phyloP scores from a whole-genome alignment of 129 eudicot species.

The Pulicaria dysenterica region DNA sequence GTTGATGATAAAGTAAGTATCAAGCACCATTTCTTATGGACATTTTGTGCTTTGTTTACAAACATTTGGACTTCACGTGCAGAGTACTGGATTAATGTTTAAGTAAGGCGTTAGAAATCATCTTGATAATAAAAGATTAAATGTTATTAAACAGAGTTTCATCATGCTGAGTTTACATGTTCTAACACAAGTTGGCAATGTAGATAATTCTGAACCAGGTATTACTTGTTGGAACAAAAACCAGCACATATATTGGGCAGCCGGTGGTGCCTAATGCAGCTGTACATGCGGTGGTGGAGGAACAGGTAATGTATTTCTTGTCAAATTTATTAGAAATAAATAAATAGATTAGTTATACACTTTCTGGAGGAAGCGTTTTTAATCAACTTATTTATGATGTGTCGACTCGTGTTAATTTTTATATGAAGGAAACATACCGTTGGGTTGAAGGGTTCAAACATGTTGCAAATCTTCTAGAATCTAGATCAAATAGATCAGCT shows the following conservation, averaged over 20 bases:
- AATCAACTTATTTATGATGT: not conserved
- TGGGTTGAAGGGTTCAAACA: not conserved
- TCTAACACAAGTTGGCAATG: conserved; percentile 15
- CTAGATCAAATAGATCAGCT: not conserved
- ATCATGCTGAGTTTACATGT: not conserved
- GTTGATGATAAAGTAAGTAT: conserved; percentile 77
- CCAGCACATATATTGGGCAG: conserved; percentile 69
- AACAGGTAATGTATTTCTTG: conserved; percentile 57
- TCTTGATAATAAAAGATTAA: too few species aligned
- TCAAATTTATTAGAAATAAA: not conserved
- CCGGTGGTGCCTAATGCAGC: conserved; percentile 91
- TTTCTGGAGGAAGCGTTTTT: not conserved
- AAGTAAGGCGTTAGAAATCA: too few species aligned
- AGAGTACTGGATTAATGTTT: not conserved
- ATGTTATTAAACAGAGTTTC: not conserved
- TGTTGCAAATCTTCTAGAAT: not conserved
- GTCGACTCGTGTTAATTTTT: not conserved
- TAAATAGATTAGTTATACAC: not conserved
- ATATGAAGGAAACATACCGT: not conserved
- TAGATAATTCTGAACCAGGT: conserved; percentile 90
- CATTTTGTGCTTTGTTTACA: conserved; percentile 5
- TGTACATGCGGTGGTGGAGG: conserved; percentile 96
- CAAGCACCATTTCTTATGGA: not conserved
- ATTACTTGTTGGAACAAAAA: conserved; percentile 83
- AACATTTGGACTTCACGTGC: not conserved